A percentile compares a stretch with the other conserved stretches of the same genome.
phyloP scores from a whole-genome alignment of 805 yeast species.

The Metschnikowia gelsemii region DNA sequence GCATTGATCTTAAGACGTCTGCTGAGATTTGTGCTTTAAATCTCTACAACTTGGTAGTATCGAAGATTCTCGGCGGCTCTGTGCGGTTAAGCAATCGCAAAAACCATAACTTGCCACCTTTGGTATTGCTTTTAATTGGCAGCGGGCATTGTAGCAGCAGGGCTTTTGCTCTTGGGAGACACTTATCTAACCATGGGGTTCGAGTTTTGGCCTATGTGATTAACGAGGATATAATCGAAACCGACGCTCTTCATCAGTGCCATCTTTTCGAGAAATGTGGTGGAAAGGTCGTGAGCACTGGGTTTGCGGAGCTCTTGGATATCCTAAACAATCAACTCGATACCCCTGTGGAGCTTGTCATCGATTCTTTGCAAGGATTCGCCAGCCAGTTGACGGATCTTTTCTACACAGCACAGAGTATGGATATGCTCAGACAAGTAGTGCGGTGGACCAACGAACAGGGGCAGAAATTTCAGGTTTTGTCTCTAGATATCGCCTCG shows the following conservation, averaged over 20 bases:
- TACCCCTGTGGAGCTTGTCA: conserved; percentile 72
- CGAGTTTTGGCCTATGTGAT: conserved; percentile 57
- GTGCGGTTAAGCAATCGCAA: conserved; percentile 54
- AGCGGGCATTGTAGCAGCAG: conserved; percentile 71
- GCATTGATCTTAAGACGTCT: conserved; percentile 46
- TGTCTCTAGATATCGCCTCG: conserved; percentile 78
- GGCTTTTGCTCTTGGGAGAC: conserved; percentile 78
- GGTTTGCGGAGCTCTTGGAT: conserved; percentile 36
- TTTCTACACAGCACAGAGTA: conserved; percentile 37
- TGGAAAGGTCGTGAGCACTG: conserved; percentile 55
- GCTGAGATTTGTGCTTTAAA: conserved; percentile 71
- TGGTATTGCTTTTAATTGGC: conserved; percentile 70
- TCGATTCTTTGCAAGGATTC: conserved; percentile 85
- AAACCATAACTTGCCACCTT: conserved; percentile 78
- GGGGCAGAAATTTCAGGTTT: conserved; percentile 39
- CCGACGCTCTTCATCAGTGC: conserved; percentile 49
- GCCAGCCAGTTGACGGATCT: conserved; percentile 67
- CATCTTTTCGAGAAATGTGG: conserved; percentile 59
- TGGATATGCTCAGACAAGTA: conserved; percentile 41
- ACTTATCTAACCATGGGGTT: conserved; percentile 69
- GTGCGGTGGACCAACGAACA: conserved; percentile 67
- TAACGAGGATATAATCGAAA: conserved; percentile 39
- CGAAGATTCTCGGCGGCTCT: conserved; percentile 63
- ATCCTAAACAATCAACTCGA: conserved; percentile 48
- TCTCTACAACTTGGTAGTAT: conserved; percentile 56